phyloP scores from a whole-genome alignment of 2,329 filamentous ascomycete genomes.

The Hansfordia pulvinata region DNA sequence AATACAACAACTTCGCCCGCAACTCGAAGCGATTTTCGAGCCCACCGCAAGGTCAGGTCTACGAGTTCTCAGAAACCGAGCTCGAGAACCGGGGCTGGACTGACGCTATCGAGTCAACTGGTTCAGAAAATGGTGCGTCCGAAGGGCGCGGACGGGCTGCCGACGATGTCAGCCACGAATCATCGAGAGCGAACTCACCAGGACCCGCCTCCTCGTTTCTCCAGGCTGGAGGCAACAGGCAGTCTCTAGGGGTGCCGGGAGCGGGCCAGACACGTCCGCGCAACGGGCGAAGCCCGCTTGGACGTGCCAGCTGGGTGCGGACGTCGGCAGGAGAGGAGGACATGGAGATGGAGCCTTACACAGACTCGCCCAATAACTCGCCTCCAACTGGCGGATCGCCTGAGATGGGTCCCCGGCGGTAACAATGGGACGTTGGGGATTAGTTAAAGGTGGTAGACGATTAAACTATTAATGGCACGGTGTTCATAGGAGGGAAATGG shows the following conservation, averaged over 20 bases:
- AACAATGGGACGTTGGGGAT: no score
- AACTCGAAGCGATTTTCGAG: conserved; percentile 18
- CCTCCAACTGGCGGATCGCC: no score
- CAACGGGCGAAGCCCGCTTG: conserved; percentile 23
- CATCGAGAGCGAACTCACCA: conserved; percentile 2
- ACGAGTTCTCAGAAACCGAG: conserved; percentile 32
- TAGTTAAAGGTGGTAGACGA: no score
- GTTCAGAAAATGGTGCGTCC: conserved; percentile 6
- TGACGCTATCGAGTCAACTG: conserved; percentile 21
- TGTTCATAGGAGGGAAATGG: no score
- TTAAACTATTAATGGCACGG: no score
- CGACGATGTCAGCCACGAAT: not conserved
- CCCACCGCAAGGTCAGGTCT: conserved; percentile 28
- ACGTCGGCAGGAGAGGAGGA: conserved; percentile 16
- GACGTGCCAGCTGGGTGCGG: conserved; percentile 19
- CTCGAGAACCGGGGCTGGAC: conserved; percentile 25
- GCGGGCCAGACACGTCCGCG: conserved; percentile 10
- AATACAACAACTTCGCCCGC: conserved; percentile 22
- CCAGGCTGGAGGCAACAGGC: no score
- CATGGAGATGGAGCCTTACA: conserved; percentile 11
- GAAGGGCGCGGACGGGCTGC: conserved; percentile 7
- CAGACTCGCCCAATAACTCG: no score
- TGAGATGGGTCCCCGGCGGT: no score
- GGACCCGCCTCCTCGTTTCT: no score
- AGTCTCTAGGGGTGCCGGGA: conserved; percentile 10